phyloP scores from a whole-genome alignment of 169 alveolate species.

The Plasmodium cynomolgi region DNA sequence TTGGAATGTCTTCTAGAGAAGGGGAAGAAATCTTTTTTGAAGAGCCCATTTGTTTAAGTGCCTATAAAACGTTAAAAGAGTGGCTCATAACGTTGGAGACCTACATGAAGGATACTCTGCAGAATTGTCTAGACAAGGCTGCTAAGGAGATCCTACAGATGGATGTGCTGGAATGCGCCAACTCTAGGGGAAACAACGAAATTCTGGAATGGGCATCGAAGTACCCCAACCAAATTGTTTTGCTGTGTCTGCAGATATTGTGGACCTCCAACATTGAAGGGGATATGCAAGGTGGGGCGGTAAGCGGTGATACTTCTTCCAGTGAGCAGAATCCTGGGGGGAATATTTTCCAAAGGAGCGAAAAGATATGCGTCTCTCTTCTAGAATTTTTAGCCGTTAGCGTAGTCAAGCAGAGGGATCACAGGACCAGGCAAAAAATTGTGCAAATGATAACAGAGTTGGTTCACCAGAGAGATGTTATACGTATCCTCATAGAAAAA shows the following conservation, averaged over 20 bases:
- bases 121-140: conserved; percentile 88
- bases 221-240: conserved; percentile 90
- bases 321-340: conserved; percentile 51
- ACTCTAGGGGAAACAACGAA: conserved; percentile 17
- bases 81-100: conserved; percentile 92
- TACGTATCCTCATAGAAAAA: conserved; percentile 84
- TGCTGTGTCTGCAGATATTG: conserved; percentile 87
- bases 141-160: conserved; percentile 84
- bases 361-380: conserved; percentile 80
- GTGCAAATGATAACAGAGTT: conserved; percentile 95
- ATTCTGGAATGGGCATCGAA: conserved; percentile 81
- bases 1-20: conserved; percentile 91
- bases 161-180: conserved; percentile 64
- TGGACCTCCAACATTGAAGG: conserved; percentile 92
- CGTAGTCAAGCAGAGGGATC: conserved; percentile 91
- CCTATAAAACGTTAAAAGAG: conserved; percentile 90
- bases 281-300: conserved; percentile 38
- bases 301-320: conserved; percentile 14
- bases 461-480: conserved; percentile 97
- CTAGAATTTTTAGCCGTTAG: conserved; percentile 90
- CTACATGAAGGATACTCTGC: conserved; percentile 86
- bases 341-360: conserved; percentile 77
- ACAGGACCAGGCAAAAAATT: conserved; percentile 91
- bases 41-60: conserved; percentile 84
- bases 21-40: conserved; percentile 90